phyloP scores from a whole-genome alignment of 306 rosid genomes.

The Cercis canadensis region DNA sequence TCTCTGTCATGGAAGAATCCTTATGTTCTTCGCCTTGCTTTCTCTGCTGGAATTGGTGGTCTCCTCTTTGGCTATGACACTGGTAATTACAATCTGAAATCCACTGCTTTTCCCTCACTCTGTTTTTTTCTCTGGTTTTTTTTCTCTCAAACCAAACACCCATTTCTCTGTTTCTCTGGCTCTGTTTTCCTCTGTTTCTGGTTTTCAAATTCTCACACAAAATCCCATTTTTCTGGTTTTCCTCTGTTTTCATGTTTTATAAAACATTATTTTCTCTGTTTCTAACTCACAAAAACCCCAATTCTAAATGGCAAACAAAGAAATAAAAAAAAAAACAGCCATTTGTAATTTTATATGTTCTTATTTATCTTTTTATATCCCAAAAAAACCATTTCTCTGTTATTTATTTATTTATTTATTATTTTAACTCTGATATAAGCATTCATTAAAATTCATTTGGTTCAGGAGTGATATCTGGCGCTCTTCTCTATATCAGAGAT shows the following conservation, averaged over 20 bases:
- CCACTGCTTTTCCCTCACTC: too few relatives aligned
- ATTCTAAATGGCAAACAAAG: neutral
- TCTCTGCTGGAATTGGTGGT: conserved; percentile 61
- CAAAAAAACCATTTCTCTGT: too few relatives aligned
- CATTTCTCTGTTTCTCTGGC: neutral
- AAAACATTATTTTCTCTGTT: neutral
- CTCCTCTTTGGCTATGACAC: conserved; percentile 59
- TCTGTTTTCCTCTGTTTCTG: neutral
- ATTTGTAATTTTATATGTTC: neutral
- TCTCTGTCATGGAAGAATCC: conserved; percentile 54
- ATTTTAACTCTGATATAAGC: neutral
- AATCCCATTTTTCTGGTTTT: too few relatives aligned
- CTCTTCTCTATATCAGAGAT: conserved; percentile 66
- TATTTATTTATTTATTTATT: too few relatives aligned
- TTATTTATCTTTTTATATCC: neutral
- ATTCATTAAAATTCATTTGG: neutral
- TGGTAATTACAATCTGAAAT: conserved; percentile 12
- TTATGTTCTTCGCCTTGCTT: conserved; percentile 55
- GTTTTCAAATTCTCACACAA: neutral
- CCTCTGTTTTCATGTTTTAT: neutral
- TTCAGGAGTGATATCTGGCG: conserved; percentile 71
- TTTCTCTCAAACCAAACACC: neutral
- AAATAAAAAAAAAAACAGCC: too few relatives aligned
- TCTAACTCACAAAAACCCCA: neutral
- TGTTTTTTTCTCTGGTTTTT: neutral